Evolutionary conservation across 139 green algal genomes (phyloP).

Genomic region (Chlamydomonas incerta): DNA sequence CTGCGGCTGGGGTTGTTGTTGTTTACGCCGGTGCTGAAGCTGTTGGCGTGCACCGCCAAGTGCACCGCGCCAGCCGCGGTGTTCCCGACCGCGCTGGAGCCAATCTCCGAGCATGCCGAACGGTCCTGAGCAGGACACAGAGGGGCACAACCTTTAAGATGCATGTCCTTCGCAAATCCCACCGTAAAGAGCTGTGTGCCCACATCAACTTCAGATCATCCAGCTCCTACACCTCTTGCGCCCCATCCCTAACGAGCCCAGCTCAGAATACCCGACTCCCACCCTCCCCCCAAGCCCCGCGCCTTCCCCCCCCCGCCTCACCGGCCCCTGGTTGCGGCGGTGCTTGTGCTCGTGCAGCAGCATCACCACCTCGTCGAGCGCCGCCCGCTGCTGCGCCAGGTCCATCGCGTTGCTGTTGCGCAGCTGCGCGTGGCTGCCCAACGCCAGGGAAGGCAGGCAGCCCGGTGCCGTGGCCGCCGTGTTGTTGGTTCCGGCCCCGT

Average conservation of each 20-base stretch:
- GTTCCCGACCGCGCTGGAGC: not conserved
- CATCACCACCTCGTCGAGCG: slow-evolving; percentile 37
- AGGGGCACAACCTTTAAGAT: no score
- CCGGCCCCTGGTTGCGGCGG: not conserved
- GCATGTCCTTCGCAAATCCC: no score
- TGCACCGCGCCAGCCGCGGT: not conserved
- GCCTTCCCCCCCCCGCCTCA: no score
- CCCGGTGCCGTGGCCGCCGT: no score
- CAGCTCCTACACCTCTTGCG: no score
- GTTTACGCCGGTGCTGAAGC: not conserved
- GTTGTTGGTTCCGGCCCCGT: no score
- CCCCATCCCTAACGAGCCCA: no score
- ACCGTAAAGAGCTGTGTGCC: no score
- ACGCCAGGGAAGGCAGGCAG: no score
- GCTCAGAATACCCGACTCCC: no score
- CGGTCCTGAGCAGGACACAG: not conserved
- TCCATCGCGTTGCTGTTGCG: not conserved
- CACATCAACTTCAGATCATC: no score
- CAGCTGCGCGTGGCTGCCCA: not conserved
- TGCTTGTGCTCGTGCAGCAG: slow-evolving; percentile 43
- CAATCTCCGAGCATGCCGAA: not conserved
- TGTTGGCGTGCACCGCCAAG: not conserved
- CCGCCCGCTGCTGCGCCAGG: slow-evolving; percentile 4
- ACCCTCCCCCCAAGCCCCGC: no score
- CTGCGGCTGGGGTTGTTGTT: not conserved